Evolutionary conservation across 163 green algal genomes (phyloP), one percentile per base, ranked within the genome.

Genomic region (Scenedesmus sp.): DNA sequence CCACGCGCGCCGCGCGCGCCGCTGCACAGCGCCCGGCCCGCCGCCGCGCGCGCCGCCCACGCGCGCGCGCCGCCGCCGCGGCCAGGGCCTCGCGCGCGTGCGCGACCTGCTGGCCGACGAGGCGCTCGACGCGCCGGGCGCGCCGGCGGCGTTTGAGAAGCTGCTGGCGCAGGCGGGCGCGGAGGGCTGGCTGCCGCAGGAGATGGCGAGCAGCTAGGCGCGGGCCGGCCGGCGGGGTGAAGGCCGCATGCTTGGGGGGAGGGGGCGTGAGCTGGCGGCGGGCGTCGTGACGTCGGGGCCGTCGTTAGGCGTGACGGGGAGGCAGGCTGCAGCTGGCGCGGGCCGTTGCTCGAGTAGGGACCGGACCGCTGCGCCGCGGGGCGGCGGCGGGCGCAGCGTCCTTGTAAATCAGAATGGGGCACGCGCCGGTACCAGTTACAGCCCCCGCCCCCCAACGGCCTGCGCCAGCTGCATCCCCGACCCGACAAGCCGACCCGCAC

Each of bases 31-130:
- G 24, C 45, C 34, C 18, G 10, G 33, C 62, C 13, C 42, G 18
- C 39, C 45, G 3, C 15, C 39, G 18, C 29, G 39, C 42, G 50
- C 60, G 20, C 11, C 57, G n/a, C 6, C 5, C 28, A 13, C 13
- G n/a, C n/a, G n/a, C 39, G 10, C 39, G 7, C 7, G 7, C 62
- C 62, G 33, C 6, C 60, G 14, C 31, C 17, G 17, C 18, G 15
- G 24, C 9, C 50, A 82, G 67, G 85, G 85, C 51, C 48, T 89
- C 6, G 42, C 51, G 28, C 79, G 85, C 34, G 58, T 89, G n/a
- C 58, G 66, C 51, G 26, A 57, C 4, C 51, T 22, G 29, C 36
- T 91, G 31, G 78, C 70, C 3, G 84, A 89, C 22, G 84, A 89
- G 67, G 83, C 83, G 13, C 20, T 83, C 14, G 75, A 83, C 28